Base-by-base conservation (phyloP, 2,329 filamentous ascomycete genomes). In the Thielaviopsis ethacetica region DNA sequence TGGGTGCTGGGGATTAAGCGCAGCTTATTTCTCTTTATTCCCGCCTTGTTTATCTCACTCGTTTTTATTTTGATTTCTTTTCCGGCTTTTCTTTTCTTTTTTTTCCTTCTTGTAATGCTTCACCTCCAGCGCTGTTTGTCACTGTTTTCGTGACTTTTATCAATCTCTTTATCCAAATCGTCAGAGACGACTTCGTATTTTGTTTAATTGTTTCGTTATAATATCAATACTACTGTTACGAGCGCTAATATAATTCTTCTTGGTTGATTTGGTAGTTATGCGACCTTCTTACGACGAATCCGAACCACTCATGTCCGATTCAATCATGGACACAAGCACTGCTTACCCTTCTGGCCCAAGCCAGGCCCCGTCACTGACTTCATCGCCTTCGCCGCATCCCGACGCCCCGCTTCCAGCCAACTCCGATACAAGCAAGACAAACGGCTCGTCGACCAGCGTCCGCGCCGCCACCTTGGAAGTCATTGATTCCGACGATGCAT, bases 401-500 rank as follows among this genome's bases (percentile, higher is more conserved):
- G 73, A 76, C 67, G 71, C 71, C 54, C 73, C 74, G n/a, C 67
- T 75, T 62, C 66, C 68, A 58, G 66, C 66, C 52, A 66, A 61
- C 63, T 62, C 24, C 22, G 22, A 30, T 44, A n/a, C 41, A 1
- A 21, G 9, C 41, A 53, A 56, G 19, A n/a, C 12, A 5, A 44
- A 2, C 38, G 38, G 38, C 17, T 44, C 38, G 38, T 44, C 38
- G 15, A n/a, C 17, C 38, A 44, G 38, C 38, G n/a, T 44, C 62
- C 63, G 65, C 21, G 65, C 66, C 57, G 66, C 66, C 53, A 68
- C 66, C 21, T 71, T 79, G 63, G 73, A 77, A 63, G 68, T 80
- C 63, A 75, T 75, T 62, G 68, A 72, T 55, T 72, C 70, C 57
- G 67, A 74, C 60, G 70, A 72, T 63, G 68, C 68, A 56, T 66